A percentile compares a stretch with the other conserved stretches of the same genome.
These are phyloP conservation scores for Clonostachys sp. DNA, from an alignment of 2,329 filamentous ascomycete genomes.

Conservation along the genomic window DNA sequence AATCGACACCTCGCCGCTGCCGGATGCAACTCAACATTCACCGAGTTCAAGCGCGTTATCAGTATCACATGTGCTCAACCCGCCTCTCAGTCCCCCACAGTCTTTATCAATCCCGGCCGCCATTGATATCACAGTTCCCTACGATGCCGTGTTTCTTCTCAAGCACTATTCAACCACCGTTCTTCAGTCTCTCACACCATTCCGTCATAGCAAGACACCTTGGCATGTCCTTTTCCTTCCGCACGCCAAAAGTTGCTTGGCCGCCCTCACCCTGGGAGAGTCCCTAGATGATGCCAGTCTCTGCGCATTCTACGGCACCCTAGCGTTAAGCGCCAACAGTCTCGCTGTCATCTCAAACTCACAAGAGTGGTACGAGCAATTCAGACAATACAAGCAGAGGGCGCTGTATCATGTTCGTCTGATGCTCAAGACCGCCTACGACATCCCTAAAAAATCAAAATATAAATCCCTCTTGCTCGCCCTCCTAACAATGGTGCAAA, in stretches of 20 bases:
- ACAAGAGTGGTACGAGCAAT: constrained; percentile 21
- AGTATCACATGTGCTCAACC: too few species aligned
- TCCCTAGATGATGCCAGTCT: constrained; percentile 23
- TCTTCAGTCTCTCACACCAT: constrained; percentile 25
- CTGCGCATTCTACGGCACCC: constrained; percentile 25
- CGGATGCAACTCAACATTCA: too few species aligned
- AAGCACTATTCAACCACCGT: constrained; percentile 28
- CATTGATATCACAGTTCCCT: constrained; percentile 4
- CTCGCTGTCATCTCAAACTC: constrained; percentile 18
- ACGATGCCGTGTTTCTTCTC: constrained; percentile 27
- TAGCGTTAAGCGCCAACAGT: constrained; percentile 31
- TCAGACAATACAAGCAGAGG: constrained; percentile 15
- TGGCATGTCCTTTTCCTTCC: constrained; percentile 33
- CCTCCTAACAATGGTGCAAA: constrained; percentile 29
- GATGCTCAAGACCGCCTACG: constrained; percentile 21
- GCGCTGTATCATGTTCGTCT: constrained; percentile 18
- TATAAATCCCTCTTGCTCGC: constrained; percentile 35
- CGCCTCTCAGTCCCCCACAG: too few species aligned
- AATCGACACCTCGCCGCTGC: too few species aligned
- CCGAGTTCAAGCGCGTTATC: too few species aligned
- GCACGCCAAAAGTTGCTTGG: constrained; percentile 24
- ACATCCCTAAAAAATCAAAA: constrained; percentile 23
- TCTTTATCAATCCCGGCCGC: too few species aligned
- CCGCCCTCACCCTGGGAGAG: constrained; percentile 26
- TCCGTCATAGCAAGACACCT: constrained; percentile 29